Base-by-base conservation (phyloP, 106 monocot species). In the Hemerocallis citrina region DNA sequence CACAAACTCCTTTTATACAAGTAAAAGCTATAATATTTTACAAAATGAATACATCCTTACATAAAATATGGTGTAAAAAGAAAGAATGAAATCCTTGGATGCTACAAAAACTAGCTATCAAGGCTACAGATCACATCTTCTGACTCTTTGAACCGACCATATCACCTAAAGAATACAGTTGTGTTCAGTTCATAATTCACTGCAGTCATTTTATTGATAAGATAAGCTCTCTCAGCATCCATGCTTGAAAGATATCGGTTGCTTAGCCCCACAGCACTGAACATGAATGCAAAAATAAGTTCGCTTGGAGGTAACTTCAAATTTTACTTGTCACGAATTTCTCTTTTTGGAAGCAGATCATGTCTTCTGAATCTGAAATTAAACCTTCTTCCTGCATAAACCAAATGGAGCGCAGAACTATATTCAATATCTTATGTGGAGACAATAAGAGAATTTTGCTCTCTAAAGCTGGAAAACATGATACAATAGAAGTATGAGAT, bases 291-390 rank as follows among this genome's bases (percentile, higher is more conserved):
- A 7, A 55, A 55, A 55, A 27, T n/a, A n/a, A n/a, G n/a, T n/a
- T 32, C 32, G 55, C 15, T 16, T n/a, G n/a, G 6, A 50, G 23
- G 50, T 13, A 4, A 27, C 2, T 30, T 3, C 30, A 29, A 17
- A 44, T 51, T 55, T 74, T 74, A 95, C 48, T 74, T 81, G 64
- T 89, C 95, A 33, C 72, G 83, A 3, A 15, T 48, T 68, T 85
- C 86, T 65, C 70, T 76, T 69, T 74, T 95, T 2, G 96, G 96
- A 68, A 96, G 91, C 44, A 91, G 54, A 46, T 96, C 90, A 37
- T 36, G 77, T 62, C 84, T 78, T 77, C 84, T 73, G 40, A 96
- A 77, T 70, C 84, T 78, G 39, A 87, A 79, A 57, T 64, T 70
- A 44, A 89, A 70, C 39, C 68, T 79, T 70, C 76, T 81, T 32